Percentiles rank a stretch among this genome's conserved stretches.
These are phyloP conservation scores for Juncus inflexus DNA, from an alignment of 176 grass and related monocot species.

Conservation along the genomic window DNA sequence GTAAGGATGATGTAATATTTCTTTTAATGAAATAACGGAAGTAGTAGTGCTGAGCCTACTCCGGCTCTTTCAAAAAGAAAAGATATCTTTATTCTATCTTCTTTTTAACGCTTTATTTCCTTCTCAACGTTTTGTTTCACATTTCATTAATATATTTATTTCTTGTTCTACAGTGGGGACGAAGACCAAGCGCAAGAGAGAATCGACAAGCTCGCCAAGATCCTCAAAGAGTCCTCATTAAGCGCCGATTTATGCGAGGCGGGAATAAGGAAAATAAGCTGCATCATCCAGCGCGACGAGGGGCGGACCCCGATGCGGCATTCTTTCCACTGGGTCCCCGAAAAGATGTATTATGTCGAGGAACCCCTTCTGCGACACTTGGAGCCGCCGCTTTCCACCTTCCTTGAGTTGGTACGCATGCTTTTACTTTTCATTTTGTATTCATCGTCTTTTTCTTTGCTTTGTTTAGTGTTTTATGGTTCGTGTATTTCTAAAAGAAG, in stretches of 20 bases:
- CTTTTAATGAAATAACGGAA: no score
- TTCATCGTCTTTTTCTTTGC: no score
- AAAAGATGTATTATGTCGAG: slow-evolving; percentile 89
- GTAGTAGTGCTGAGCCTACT: no score
- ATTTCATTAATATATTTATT: slow-evolving; percentile 1
- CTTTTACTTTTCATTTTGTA: slow-evolving; percentile 11
- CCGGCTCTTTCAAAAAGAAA: no score
- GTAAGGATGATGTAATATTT: no score
- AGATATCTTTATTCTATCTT: no score
- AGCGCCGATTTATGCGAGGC: slow-evolving; percentile 67
- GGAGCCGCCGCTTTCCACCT: slow-evolving; percentile 89
- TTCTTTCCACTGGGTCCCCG: slow-evolving; percentile 83
- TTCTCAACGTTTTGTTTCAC: slow-evolving; percentile 14
- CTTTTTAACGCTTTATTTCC: background rate
- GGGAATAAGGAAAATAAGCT: slow-evolving; percentile 69
- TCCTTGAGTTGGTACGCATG: slow-evolving; percentile 82
- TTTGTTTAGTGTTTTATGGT: no score
- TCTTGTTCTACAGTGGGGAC: slow-evolving; percentile 60
- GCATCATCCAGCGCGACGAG: slow-evolving; percentile 99
- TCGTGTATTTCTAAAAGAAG: no score
- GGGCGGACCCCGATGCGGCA: slow-evolving; percentile 93
- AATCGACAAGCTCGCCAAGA: slow-evolving; percentile 86
- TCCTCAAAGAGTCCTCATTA: slow-evolving; percentile 78
- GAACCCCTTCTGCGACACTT: slow-evolving; percentile 90
- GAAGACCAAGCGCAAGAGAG: slow-evolving; percentile 99